Percentiles rank a stretch among this genome's conserved stretches.
phyloP scores from a whole-genome alignment of 352 stramenopile species.

The Aphanomyces cochlioides region DNA sequence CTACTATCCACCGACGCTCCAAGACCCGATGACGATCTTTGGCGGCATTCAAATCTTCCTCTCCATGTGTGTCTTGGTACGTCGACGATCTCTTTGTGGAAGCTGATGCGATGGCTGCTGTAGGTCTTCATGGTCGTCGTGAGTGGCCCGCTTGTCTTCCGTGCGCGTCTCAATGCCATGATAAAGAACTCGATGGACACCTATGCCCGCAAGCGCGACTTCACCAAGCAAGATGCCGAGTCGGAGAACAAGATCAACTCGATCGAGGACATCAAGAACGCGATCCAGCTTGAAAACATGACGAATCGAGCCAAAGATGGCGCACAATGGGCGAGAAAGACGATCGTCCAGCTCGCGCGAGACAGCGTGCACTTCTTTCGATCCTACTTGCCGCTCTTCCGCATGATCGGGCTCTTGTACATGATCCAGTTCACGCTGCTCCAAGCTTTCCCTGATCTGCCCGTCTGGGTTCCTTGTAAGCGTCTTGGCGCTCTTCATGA shows the following conservation, averaged over 20 bases:
- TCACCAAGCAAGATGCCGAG: conserved; percentile 8
- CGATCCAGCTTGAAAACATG: conserved; percentile 23
- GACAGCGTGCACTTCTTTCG: conserved; percentile 10
- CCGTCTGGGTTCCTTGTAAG: conserved; percentile 21
- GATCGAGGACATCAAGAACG: conserved; percentile 17
- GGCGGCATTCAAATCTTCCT: conserved; percentile 27
- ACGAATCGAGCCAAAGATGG: conserved; percentile 11
- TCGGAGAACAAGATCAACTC: conserved; percentile 8
- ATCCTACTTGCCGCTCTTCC: conserved; percentile 21
- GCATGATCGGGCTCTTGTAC: conserved; percentile 26
- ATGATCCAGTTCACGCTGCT: conserved; percentile 28
- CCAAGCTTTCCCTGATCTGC: conserved; percentile 26
- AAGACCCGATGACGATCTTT: conserved; percentile 26
- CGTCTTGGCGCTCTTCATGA: neutral
- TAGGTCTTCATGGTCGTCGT: conserved; percentile 30
- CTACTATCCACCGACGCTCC: conserved; percentile 4
- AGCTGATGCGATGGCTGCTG: neutral
- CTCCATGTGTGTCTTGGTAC: conserved; percentile 18
- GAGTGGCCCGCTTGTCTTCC: conserved; percentile 24
- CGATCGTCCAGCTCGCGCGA: neutral
- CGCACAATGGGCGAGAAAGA: neutral
- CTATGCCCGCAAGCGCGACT: conserved; percentile 9
- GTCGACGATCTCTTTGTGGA: neutral
- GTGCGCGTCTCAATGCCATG: conserved; percentile 24
- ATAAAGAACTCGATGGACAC: conserved; percentile 28